These are phyloP conservation scores for Pseudovirgaria hyperparasitica DNA, from an alignment of 2,329 filamentous ascomycete genomes.

Conservation along the genomic window DNA sequence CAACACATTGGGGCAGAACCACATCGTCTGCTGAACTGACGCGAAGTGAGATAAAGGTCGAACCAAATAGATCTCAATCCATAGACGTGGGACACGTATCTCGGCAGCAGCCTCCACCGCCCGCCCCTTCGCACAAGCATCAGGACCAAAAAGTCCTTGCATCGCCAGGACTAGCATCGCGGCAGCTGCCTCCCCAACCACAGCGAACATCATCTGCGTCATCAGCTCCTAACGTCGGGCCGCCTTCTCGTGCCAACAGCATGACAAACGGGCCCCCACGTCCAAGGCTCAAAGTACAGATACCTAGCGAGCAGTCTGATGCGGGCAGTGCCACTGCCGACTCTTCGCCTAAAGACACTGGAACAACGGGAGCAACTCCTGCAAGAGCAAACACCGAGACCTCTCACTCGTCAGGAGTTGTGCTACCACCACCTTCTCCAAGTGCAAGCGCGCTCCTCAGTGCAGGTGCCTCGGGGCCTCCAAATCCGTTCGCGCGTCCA, in stretches of 20 bases:
- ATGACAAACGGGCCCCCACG: slow-evolving; percentile 55
- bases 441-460: slow-evolving; percentile 76
- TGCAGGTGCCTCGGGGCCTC: slow-evolving; percentile 81
- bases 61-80: slow-evolving; percentile 45
- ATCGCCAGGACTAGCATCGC: too few species aligned
- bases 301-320: slow-evolving; percentile 82
- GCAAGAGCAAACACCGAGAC: slow-evolving; percentile 40
- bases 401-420: slow-evolving; percentile 55
- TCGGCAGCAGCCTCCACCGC: slow-evolving; percentile 42
- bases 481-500: slow-evolving; percentile 89
- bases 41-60: slow-evolving; percentile 32
- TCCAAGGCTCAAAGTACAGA: slow-evolving; percentile 83
- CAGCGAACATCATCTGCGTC: slow-evolving; percentile 45
- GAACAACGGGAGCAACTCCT: slow-evolving; percentile 45
- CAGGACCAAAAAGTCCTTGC: too few species aligned
- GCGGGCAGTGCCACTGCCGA: slow-evolving; percentile 62
- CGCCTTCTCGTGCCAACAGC: slow-evolving; percentile 69
- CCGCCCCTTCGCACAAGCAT: slow-evolving; percentile 23
- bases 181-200: slow-evolving; percentile 20
- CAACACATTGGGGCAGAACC: slow-evolving; percentile 54
- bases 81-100: slow-evolving; percentile 47
- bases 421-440: slow-evolving; percentile 85
- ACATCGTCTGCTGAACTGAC: slow-evolving; percentile 39
- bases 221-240: slow-evolving; percentile 55
- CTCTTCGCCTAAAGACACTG: slow-evolving; percentile 49